A percentile compares a stretch with the other conserved stretches of the same genome.
Conservation (phyloP, 2,329 filamentous ascomycete genomes). For the Aulographum hederae region DNA sequence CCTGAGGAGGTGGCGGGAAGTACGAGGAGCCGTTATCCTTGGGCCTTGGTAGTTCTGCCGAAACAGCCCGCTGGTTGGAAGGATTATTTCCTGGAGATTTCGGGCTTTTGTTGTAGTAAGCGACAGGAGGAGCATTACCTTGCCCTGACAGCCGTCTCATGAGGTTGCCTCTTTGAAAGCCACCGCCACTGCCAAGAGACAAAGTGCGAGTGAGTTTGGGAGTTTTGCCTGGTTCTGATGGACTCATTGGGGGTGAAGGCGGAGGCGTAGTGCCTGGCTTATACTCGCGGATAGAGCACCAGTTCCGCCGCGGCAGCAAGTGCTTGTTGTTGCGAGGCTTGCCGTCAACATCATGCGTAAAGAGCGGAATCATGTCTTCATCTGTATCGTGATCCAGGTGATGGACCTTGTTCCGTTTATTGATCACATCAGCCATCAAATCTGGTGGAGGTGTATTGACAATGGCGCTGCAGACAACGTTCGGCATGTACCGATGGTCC, state of each 20-base stretch:
- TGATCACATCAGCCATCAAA: conserved; percentile 75
- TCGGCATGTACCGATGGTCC: conserved; percentile 94
- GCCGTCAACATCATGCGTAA: conserved; percentile 73
- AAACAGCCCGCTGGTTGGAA: conserved; percentile 10
- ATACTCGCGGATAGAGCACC: conserved; percentile 84
- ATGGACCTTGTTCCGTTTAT: conserved; percentile 70
- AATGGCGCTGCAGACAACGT: conserved; percentile 85
- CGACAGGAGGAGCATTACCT: conserved; percentile 1
- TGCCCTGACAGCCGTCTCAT: conserved; percentile 19
- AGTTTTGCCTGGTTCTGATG: conserved; percentile 11
- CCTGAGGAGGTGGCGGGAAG: conserved; percentile 1
- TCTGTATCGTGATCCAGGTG: conserved; percentile 57
- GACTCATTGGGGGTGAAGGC: conserved; percentile 35
- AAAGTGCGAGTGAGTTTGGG: conserved; percentile 12
- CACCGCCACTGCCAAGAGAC: conserved; percentile 7
- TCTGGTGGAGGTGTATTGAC: conserved; percentile 81
- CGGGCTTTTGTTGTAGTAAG: neutral
- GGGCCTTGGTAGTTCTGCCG: conserved; percentile 11
- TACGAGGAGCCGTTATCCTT: conserved; percentile 7
- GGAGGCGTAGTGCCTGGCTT: conserved; percentile 59
- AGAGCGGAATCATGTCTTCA: conserved; percentile 91
- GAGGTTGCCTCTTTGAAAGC: conserved; percentile 17
- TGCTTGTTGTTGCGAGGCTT: conserved; percentile 82
- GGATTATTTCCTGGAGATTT: neutral
- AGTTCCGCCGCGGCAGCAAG: conserved; percentile 78